Percentiles rank a stretch among this genome's conserved stretches.
phyloP scores from a whole-genome alignment of 176 grass and related monocot genomes.

The Oryza meyeriana region DNA sequence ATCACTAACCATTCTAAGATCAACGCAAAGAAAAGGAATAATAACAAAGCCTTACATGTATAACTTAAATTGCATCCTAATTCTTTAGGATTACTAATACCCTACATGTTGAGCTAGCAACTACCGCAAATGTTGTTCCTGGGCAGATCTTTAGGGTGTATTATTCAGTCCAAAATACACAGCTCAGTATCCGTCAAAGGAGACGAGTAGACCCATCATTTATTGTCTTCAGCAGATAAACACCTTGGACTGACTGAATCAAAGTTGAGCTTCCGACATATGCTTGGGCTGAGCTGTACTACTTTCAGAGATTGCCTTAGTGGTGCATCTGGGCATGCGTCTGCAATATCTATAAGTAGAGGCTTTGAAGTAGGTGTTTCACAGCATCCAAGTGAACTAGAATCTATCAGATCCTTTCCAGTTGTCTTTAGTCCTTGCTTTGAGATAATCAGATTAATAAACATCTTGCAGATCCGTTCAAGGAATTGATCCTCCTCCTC shows the following conservation, averaged over 20 bases:
- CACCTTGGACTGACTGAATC: constrained; percentile 23
- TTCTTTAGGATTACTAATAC: no score
- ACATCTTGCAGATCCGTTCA: constrained; percentile 30
- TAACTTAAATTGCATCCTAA: no score
- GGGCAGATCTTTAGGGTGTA: no score
- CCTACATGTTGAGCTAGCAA: no score
- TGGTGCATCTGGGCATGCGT: constrained; percentile 58
- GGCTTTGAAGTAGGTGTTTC: constrained; percentile 52
- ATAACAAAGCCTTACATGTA: no score
- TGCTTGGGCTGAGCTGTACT: constrained; percentile 34
- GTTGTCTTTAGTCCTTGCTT: constrained; percentile 29
- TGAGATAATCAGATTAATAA: constrained; percentile 54
- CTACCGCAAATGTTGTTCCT: no score
- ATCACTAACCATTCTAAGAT: no score
- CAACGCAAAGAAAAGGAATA: no score
- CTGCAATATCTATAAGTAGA: constrained; percentile 44
- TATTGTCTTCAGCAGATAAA: background rate
- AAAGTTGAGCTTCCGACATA: constrained; percentile 70
- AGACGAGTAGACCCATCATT: no score
- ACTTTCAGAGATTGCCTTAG: constrained; percentile 23
- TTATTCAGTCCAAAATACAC: no score
- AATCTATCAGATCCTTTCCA: constrained; percentile 4
- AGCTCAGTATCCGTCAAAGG: no score
- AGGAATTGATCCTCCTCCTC: constrained; percentile 46
- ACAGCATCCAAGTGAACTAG: constrained; percentile 3